phyloP scores from a whole-genome alignment of 345 rosid species.

The Geranium brycei region DNA sequence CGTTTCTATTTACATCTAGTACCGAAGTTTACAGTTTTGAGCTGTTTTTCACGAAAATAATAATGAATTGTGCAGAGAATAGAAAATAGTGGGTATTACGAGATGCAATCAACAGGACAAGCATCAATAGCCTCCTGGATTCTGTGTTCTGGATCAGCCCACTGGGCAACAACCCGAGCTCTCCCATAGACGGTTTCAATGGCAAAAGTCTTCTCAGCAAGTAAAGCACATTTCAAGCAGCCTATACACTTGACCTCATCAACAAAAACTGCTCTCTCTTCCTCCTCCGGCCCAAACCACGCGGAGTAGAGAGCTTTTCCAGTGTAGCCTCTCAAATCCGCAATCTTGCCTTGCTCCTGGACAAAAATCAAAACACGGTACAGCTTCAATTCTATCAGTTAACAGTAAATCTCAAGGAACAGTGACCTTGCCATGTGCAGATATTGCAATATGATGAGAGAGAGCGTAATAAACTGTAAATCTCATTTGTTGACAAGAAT shows the following conservation, averaged over 20 bases:
- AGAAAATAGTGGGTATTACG: constrained; percentile 25
- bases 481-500: too few relatives aligned
- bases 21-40: too few relatives aligned
- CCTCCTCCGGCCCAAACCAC: constrained; percentile 70
- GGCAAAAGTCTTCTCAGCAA: constrained; percentile 71
- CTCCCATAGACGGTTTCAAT: constrained; percentile 65
- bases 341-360: constrained; percentile 64
- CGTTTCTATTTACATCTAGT: too few relatives aligned
- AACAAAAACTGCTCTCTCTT: constrained; percentile 70
- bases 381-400: too few relatives aligned
- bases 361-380: background rate
- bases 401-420: too few relatives aligned
- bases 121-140: constrained; percentile 63
- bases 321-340: constrained; percentile 58
- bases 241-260: constrained; percentile 90
- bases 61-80: background rate
- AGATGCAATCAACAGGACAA: constrained; percentile 81
- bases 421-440: too few relatives aligned
- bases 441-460: too few relatives aligned
- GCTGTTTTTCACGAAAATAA: background rate
- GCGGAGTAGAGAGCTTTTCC: constrained; percentile 65
- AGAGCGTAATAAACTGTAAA: too few relatives aligned
- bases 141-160: constrained; percentile 81
- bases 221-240: constrained; percentile 81
- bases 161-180: constrained; percentile 83